A percentile compares a stretch with the other conserved stretches of the same genome.
Evolutionary conservation across 441 rosid species (phyloP).

Genomic region (Eutrema salsugineum): DNA sequence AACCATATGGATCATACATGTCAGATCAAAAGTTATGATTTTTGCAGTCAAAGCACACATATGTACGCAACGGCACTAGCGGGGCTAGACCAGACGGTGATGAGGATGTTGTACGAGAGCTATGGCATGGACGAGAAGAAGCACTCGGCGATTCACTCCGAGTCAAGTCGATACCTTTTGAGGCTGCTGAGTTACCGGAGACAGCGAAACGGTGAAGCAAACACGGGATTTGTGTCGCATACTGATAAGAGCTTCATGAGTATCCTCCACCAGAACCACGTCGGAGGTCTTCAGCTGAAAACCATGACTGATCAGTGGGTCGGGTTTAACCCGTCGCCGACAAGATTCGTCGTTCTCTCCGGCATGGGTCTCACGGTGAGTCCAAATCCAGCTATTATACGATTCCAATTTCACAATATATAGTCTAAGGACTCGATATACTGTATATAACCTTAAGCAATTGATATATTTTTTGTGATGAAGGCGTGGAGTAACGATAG

Average conservation of each 20-base stretch:
- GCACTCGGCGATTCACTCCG: conserved; percentile 32
- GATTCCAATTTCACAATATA: not conserved
- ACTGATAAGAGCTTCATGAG: conserved; percentile 64
- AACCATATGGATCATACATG: not conserved
- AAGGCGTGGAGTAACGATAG: conserved; percentile 82
- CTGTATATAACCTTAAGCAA: no score
- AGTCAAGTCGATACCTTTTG: conserved; percentile 44
- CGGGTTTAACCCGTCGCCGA: conserved; percentile 40
- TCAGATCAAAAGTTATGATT: not conserved
- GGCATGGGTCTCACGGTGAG: conserved; percentile 63
- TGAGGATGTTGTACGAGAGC: conserved; percentile 64
- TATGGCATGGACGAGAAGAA: conserved; percentile 46
- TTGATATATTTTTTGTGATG: not conserved
- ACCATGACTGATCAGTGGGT: conserved; percentile 50
- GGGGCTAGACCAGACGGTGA: conserved; percentile 34
- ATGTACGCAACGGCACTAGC: conserved; percentile 31
- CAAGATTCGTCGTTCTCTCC: conserved; percentile 53
- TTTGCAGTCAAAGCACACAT: conserved; percentile 29
- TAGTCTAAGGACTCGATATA: no score
- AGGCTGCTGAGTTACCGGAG: conserved; percentile 53
- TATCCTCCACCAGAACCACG: conserved; percentile 60
- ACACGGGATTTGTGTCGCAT: conserved; percentile 43
- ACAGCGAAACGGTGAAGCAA: conserved; percentile 32
- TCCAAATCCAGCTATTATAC: not conserved
- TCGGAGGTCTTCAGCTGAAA: conserved; percentile 49